Percentiles rank a stretch among this genome's conserved stretches.
Evolutionary conservation across 1,284 basidiomycete species (phyloP).

Genomic region (Boletellus dicymbophilus): DNA sequence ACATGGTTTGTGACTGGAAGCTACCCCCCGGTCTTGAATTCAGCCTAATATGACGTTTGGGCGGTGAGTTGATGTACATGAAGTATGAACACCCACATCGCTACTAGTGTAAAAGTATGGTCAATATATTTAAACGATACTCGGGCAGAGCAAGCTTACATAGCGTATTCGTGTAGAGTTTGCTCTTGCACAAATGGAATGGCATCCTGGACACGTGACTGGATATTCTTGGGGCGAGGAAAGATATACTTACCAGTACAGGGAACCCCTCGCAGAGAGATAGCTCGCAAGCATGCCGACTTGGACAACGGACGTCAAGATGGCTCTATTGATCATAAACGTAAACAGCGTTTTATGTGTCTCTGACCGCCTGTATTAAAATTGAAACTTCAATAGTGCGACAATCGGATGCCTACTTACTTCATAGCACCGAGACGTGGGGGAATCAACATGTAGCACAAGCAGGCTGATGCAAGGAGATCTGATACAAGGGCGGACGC

Average conservation of each 20-base stretch:
- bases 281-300: slow-evolving; percentile 19
- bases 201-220: slow-evolving; percentile 15
- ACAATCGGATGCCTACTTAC: slow-evolving; percentile 1
- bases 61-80: neutral
- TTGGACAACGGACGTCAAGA: slow-evolving; percentile 20
- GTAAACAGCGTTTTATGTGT: slow-evolving; percentile 17
- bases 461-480: slow-evolving; percentile 16
- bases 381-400: neutral
- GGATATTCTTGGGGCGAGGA: neutral
- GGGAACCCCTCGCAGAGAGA: slow-evolving; percentile 9
- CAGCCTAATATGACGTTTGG: slow-evolving; percentile 6
- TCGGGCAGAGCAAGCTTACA: slow-evolving; percentile 6
- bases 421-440: slow-evolving; percentile 5
- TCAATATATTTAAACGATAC: neutral
- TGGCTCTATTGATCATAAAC: slow-evolving; percentile 22
- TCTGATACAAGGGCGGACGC: slow-evolving; percentile 18
- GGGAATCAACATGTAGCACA: slow-evolving; percentile 19
- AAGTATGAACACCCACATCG: slow-evolving; percentile 12
- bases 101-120: slow-evolving; percentile 7
- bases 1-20: slow-evolving; percentile 3
- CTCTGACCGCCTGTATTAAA: slow-evolving; percentile 13
- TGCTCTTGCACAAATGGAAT: slow-evolving; percentile 34
- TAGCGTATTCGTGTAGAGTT: slow-evolving; percentile 36
- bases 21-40: slow-evolving; percentile 12
- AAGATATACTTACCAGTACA: slow-evolving; percentile 15